A percentile compares a stretch with the other conserved stretches of the same genome.
Conservation (phyloP, 2,329 filamentous ascomycete species). For the Thyridium curvatum region DNA sequence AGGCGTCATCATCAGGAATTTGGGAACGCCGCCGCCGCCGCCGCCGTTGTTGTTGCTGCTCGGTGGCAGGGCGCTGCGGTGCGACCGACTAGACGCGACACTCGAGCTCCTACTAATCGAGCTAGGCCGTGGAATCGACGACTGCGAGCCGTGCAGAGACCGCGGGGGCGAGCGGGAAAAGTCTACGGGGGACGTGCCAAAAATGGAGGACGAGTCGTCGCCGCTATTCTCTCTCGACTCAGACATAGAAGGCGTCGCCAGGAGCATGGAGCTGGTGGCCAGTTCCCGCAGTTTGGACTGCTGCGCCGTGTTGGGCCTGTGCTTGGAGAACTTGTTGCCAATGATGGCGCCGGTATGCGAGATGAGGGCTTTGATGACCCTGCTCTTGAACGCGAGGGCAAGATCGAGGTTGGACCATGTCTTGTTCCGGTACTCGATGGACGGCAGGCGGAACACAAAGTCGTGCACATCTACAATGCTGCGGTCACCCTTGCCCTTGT, state of each 20-base stretch:
- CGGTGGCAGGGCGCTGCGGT: slow-evolving; percentile 16
- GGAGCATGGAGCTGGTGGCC: slow-evolving; percentile 69
- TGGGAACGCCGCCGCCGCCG: slow-evolving; percentile 23
- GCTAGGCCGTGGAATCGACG: slow-evolving; percentile 36
- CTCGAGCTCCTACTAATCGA: slow-evolving; percentile 48
- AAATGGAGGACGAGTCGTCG: slow-evolving; percentile 51
- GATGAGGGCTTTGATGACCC: slow-evolving; percentile 88
- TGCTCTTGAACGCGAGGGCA: slow-evolving; percentile 86
- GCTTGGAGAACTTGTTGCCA: slow-evolving; percentile 91
- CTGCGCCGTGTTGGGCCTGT: slow-evolving; percentile 74
- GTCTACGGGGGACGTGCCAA: slow-evolving; percentile 47
- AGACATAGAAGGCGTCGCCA: slow-evolving; percentile 33
- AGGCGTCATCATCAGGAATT: slow-evolving; percentile 41
- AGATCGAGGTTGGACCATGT: slow-evolving; percentile 98
- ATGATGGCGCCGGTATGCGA: slow-evolving; percentile 95
- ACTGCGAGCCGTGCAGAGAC: slow-evolving; percentile 43
- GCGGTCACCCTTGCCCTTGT: slow-evolving; percentile 92
- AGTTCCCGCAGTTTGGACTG: slow-evolving; percentile 75
- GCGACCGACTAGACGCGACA: slow-evolving; percentile 39
- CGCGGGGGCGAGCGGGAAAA: slow-evolving; percentile 53
- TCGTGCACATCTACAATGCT: slow-evolving; percentile 97
- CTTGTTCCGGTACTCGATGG: slow-evolving; percentile 95
- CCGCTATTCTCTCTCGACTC: slow-evolving; percentile 41
- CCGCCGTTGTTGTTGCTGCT: slow-evolving; percentile 6
- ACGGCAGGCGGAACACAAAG: slow-evolving; percentile 92